Evolutionary conservation across 169 alveolate species (phyloP).

Genomic region (Eimeria acervulina): DNA sequence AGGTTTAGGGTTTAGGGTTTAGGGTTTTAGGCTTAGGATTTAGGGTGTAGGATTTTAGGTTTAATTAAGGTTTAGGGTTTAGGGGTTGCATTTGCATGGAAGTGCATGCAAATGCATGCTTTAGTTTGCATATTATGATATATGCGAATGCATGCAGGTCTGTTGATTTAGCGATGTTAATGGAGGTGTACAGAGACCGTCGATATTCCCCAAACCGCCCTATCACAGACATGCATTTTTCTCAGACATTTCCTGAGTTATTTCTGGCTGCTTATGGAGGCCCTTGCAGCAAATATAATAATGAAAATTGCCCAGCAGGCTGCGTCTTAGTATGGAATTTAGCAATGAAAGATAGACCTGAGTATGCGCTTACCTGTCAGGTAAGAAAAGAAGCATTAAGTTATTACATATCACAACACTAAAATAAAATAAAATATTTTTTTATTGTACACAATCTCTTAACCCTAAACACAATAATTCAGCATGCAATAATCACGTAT

Average conservation of each 20-base stretch:
- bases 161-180: slow-evolving; percentile 20
- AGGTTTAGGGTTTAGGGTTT: slow-evolving; percentile 38
- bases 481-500: no score
- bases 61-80: no score
- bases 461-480: no score
- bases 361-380: slow-evolving; percentile 91
- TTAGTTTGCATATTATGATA: background rate
- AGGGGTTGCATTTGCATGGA: background rate
- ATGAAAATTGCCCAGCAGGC: slow-evolving; percentile 90
- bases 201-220: slow-evolving; percentile 73
- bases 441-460: no score
- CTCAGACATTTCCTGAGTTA: slow-evolving; percentile 86
- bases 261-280: slow-evolving; percentile 91
- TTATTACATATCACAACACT: background rate
- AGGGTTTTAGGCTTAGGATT: background rate
- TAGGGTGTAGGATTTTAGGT: no score
- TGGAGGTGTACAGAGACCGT: slow-evolving; percentile 30
- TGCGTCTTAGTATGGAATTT: slow-evolving; percentile 88
- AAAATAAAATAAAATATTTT: no score
- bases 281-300: slow-evolving; percentile 87
- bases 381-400: background rate
- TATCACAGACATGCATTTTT: slow-evolving; percentile 84
- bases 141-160: background rate
- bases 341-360: slow-evolving; percentile 92
- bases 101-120: no score